phyloP scores from a whole-genome alignment of 257 asterid species.

The Catharanthus roseus region DNA sequence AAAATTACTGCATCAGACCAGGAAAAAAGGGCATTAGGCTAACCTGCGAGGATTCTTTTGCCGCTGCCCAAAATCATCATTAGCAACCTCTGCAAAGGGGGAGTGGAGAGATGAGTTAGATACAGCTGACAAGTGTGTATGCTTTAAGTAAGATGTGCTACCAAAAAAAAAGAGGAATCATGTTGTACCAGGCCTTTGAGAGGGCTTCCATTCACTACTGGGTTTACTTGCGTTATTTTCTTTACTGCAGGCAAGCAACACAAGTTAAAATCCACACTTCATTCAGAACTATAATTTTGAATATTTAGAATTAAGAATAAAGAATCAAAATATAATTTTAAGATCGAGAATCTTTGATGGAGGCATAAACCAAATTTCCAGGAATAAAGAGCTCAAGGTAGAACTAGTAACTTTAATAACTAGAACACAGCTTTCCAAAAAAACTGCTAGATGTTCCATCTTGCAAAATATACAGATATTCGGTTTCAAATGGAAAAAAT shows the following conservation, averaged over 20 bases:
- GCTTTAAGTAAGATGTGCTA: background rate
- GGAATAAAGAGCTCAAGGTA: background rate
- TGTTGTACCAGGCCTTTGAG: conserved; percentile 69
- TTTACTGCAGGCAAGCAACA: conserved; percentile 49
- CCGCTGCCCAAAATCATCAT: conserved; percentile 69
- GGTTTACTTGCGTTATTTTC: conserved; percentile 50
- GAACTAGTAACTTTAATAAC: background rate
- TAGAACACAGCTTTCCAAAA: background rate
- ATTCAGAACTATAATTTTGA: background rate
- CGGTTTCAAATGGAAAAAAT: background rate
- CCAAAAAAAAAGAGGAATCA: background rate
- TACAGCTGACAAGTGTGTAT: background rate
- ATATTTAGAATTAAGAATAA: background rate
- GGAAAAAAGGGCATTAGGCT: conserved; percentile 15
- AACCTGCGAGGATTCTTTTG: conserved; percentile 93
- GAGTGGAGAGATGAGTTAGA: background rate
- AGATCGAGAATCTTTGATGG: background rate
- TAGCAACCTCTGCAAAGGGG: conserved; percentile 47
- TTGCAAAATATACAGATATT: background rate
- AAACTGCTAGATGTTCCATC: background rate
- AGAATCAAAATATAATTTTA: no score
- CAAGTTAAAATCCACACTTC: conserved; percentile 3
- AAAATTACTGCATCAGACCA: background rate
- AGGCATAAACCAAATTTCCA: background rate
- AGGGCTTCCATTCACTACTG: conserved; percentile 52